Evolutionary conservation across 805 yeast genomes (phyloP), one percentile per base, ranked within the genome.

Genomic region (Candida boidinii): DNA sequence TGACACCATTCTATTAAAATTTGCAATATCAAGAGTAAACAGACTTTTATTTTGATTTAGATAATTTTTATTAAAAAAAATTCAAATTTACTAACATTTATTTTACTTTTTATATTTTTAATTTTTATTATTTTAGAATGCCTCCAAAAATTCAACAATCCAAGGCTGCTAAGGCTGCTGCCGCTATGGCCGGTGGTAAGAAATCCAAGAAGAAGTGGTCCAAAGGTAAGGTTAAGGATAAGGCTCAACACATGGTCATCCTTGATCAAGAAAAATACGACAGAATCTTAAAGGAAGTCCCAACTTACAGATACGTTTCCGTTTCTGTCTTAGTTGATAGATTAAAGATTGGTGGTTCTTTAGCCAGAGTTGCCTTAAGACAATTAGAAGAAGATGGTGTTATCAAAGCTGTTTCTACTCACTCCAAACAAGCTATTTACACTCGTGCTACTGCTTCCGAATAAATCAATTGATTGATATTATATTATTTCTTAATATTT

Each of bases 201-300:
- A 87, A 90, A 67, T 86, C 95, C 72, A 92, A 92, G 87, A 90
- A 92, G 94, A 92, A 92, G 95, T 92, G 97, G 98, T 84, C 94
- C 83, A 88, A 90, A 81, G 96, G 96, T 73, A 87, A 94, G 81
- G 95, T 87, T 70, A 92, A 94, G 88, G 99, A 92, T 75, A 90
- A 84, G 94, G 97, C 98, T 59, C 90, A 85, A 69, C 98, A 92
- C 79, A 79, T 87, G 64, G 88, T 92, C 61, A 74, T 84, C 68
- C 76, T 92, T 61, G 99, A 92, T 71, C 96, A 92, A 77, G 94
- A 92, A 56, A 85, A 90, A 68, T 90, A 82, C 76, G 98, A 92
- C 94, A 86, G 96, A 78, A 84, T 92, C 74, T 68, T 87, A 73
- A 92, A 92, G 84, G 99, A 92, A 64, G 96, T 88, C 44, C 96